Conservation (phyloP, 1,139 yeast species). For the Geotrichum candidum region DNA sequence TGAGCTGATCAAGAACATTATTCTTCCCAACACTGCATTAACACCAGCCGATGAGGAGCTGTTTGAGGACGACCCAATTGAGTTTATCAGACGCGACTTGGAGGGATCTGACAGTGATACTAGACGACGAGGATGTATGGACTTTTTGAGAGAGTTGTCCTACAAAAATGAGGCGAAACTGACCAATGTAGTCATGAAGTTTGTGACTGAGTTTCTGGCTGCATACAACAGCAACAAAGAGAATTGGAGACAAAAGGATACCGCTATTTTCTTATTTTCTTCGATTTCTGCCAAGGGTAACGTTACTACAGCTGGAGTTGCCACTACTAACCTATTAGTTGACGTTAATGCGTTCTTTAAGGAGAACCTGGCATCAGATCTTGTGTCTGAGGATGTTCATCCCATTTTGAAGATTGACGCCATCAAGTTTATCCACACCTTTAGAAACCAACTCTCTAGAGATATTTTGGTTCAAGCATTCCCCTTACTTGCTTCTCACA, state of each 20-base stretch:
- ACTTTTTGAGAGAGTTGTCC: constrained; percentile 80
- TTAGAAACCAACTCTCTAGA: constrained; percentile 88
- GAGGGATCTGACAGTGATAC: constrained; percentile 95
- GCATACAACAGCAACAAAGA: constrained; percentile 42
- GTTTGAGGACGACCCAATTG: constrained; percentile 96
- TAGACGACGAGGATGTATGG: constrained; percentile 85
- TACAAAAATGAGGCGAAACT: constrained; percentile 69
- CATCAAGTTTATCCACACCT: constrained; percentile 79
- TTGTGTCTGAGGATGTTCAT: constrained; percentile 43
- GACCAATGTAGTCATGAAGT: constrained; percentile 71
- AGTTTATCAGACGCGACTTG: constrained; percentile 81
- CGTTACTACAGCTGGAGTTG: constrained; percentile 79
- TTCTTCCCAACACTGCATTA: constrained; percentile 80
- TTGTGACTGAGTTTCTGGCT: constrained; percentile 61
- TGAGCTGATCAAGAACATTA: constrained; percentile 74
- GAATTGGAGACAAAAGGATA: constrained; percentile 81
- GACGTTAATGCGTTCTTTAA: constrained; percentile 85
- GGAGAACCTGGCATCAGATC: constrained; percentile 73
- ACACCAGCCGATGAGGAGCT: constrained; percentile 80
- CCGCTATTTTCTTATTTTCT: constrained; percentile 79
- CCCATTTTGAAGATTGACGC: constrained; percentile 81
- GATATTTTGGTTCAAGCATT: constrained; percentile 72
- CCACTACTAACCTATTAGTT: constrained; percentile 73
- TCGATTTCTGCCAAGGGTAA: constrained; percentile 89
- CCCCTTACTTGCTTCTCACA: constrained; percentile 69